Evolutionary conservation across 495 filamentous ascomycete species (phyloP), one percentile per base, ranked within the genome.

Genomic region (Viridothelium virens): DNA sequence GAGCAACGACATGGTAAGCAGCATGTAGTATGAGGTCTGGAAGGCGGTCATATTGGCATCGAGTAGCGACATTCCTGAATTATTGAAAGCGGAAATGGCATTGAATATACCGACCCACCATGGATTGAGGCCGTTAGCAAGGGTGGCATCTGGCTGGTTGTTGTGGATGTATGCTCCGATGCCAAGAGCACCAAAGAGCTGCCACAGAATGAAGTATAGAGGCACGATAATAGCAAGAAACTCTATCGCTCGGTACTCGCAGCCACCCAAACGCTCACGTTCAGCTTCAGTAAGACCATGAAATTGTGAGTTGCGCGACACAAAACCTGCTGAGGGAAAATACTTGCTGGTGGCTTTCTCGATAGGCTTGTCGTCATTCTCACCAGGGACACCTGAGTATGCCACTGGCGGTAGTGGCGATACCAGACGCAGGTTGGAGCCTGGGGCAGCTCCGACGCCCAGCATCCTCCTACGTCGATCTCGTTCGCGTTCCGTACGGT

Each of bases 1-100:
- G 68, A 96, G 74, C 16, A 89, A 73, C 41, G 83, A 83, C 85
- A 92, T 89, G 14, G 87, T 89, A 25, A 95, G 75, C 11, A 96
- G 79, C 7, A 91, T 83, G 71, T 91, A 95, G 73, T 82, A 76
- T 5, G 82, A 80, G 1, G 76, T 78, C 72, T 88, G 83, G 71
- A 89, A 91, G 1, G 86, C 84, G 5, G 84, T 74, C 80, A 95
- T 91, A 69, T 95, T 95, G 25, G 83, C 79, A 74, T 95, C 91
- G 50, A 96, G 75, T 39, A 96, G 83, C 25, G 85, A 85, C 91
- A 96, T 92, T 31, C 91, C 91, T 31, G 83, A 88, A 72, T 95
- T 96, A 69, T 89, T 92, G 75, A 96, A 96, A 2, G 90, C 91
- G 62, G 87, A 91, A 16, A 85, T 79, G 47, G 83, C 82, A 70